These are phyloP conservation scores for Leishmania martiniquensis DNA, from an alignment of 208 protist species.

Conservation along the genomic window DNA sequence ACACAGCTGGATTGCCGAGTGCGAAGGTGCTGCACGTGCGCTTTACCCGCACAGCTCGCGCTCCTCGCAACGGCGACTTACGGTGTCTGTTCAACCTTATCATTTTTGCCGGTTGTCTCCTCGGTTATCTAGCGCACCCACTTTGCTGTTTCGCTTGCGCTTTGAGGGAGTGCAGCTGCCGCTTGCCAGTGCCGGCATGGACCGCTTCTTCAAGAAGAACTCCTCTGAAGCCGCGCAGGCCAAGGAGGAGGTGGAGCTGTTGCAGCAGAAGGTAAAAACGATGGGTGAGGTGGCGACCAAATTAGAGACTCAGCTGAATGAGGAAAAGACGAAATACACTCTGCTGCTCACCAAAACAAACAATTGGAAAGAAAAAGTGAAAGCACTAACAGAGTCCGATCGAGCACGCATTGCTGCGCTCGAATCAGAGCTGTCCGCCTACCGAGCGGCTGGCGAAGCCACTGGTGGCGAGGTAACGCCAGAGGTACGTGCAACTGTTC, in stretches of 20 bases:
- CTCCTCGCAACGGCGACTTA: neutral
- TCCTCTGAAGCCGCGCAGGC: slow-evolving; percentile 26
- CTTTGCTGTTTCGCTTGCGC: neutral
- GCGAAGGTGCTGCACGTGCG: neutral
- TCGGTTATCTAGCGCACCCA: neutral
- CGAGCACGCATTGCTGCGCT: slow-evolving; percentile 44
- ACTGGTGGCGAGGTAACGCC: slow-evolving; percentile 7
- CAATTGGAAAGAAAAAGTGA: slow-evolving; percentile 72
- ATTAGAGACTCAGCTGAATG: slow-evolving; percentile 54
- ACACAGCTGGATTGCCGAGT: neutral
- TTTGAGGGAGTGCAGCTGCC: neutral
- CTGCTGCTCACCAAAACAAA: slow-evolving; percentile 48
- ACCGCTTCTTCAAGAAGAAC: slow-evolving; percentile 48
- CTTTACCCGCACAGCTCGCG: neutral
- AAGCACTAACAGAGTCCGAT: slow-evolving; percentile 45
- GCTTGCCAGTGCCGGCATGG: slow-evolving; percentile 27
- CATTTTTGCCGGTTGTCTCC: neutral
- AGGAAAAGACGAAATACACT: slow-evolving; percentile 46
- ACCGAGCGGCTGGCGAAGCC: slow-evolving; percentile 14
- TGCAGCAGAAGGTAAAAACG: slow-evolving; percentile 63
- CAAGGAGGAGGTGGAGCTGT: slow-evolving; percentile 58
- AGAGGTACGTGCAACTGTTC: slow-evolving; percentile 24
- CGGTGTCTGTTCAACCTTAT: neutral
- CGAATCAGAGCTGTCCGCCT: slow-evolving; percentile 29
- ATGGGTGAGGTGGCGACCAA: slow-evolving; percentile 48